A percentile compares a stretch with the other conserved stretches of the same genome.
Evolutionary conservation across 192 early-diverging fungal genomes (phyloP).

Genomic region (Backusella morwellensis): DNA sequence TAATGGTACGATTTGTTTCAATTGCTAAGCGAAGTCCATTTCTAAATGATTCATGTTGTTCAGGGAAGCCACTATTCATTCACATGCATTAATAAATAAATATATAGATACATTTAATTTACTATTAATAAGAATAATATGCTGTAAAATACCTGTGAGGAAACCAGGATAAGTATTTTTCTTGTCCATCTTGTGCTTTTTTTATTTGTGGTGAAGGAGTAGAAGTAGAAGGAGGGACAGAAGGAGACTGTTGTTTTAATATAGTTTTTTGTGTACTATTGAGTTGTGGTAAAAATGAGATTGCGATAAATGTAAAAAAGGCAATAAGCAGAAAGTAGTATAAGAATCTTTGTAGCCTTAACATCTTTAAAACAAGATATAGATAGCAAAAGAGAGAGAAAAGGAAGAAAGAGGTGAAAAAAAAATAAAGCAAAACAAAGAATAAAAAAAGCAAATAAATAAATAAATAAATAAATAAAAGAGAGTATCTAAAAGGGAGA

Average conservation of each 20-base stretch:
- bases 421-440: background rate
- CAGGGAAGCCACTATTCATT: constrained; percentile 13
- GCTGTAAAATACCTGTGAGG: background rate
- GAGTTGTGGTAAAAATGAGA: constrained; percentile 4
- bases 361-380: background rate
- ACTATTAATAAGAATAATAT: background rate
- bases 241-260: constrained; percentile 6
- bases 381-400: background rate
- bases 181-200: background rate
- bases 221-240: background rate
- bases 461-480: background rate
- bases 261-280: background rate
- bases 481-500: background rate
- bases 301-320: background rate
- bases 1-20: constrained; percentile 24
- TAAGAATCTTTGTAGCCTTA: background rate
- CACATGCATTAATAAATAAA: background rate
- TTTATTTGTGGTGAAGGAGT: background rate
- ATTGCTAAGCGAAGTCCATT: constrained; percentile 22
- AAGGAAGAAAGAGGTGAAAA: background rate
- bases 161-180: constrained; percentile 15
- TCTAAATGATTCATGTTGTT: constrained; percentile 26
- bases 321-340: background rate
- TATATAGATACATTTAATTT: background rate
- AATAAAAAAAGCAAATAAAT: background rate